A percentile compares a stretch with the other conserved stretches of the same genome.
These are phyloP conservation scores for Amphicarpaea edgeworthii DNA, from an alignment of 306 rosid species.

Conservation along the genomic window DNA sequence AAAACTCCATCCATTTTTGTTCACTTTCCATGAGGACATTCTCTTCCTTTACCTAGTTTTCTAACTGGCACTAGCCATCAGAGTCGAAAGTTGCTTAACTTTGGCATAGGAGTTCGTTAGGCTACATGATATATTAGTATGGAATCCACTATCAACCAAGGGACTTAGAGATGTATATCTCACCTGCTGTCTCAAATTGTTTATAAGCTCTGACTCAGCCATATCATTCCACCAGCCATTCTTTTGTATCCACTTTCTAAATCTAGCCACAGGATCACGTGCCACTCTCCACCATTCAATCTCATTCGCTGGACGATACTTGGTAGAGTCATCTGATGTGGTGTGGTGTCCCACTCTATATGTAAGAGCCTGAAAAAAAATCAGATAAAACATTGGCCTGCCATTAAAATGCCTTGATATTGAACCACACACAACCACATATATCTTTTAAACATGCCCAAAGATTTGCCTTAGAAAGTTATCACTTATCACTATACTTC, in stretches of 20 bases:
- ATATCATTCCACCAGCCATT: slow-evolving; percentile 82
- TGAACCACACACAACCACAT: slow-evolving; percentile 5
- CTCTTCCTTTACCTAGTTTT: slow-evolving; percentile 20
- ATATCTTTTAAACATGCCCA: slow-evolving; percentile 12
- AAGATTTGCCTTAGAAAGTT: slow-evolving; percentile 19
- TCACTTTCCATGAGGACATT: neutral
- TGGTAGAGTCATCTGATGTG: slow-evolving; percentile 97
- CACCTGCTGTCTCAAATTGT: slow-evolving; percentile 70
- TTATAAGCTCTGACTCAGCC: slow-evolving; percentile 73
- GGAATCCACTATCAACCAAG: neutral
- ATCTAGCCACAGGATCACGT: slow-evolving; percentile 80
- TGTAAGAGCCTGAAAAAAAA: slow-evolving; percentile 73
- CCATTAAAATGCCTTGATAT: slow-evolving; percentile 24
- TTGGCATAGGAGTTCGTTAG: neutral
- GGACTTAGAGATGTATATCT: slow-evolving; percentile 37
- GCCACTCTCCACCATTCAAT: slow-evolving; percentile 81
- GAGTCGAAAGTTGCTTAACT: neutral
- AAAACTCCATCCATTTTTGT: neutral
- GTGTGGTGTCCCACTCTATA: slow-evolving; percentile 97
- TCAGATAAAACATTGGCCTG: slow-evolving; percentile 35
- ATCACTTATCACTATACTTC: slow-evolving; percentile 60
- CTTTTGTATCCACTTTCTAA: slow-evolving; percentile 91
- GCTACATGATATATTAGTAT: slow-evolving; percentile 1
- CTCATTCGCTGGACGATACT: slow-evolving; percentile 79
- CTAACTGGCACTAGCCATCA: neutral